A percentile compares a stretch with the other conserved stretches of the same genome.
Conservation (phyloP, 768 basidiomycete genomes). For the Boletus subparvulus region DNA sequence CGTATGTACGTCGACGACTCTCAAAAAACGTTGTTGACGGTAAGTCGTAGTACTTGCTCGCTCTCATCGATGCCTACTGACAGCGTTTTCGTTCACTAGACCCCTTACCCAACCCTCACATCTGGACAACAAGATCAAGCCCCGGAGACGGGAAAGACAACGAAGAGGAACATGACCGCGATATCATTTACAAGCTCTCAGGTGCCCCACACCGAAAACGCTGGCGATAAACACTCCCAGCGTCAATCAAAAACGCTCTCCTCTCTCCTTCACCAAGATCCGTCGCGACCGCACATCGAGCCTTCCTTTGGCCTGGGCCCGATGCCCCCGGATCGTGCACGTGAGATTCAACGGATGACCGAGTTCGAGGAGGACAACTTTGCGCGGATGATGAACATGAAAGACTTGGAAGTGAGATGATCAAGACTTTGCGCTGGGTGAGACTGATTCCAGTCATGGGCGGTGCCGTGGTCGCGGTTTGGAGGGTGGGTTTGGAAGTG, state of each 20-base stretch:
- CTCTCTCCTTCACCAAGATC: conserved; percentile 50
- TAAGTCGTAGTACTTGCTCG: background rate
- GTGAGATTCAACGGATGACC: conserved; percentile 74
- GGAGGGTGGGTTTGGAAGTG: too few relatives aligned
- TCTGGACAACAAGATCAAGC: conserved; percentile 44
- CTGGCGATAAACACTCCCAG: conserved; percentile 44
- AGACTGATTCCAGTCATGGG: too few relatives aligned
- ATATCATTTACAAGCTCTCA: conserved; percentile 82
- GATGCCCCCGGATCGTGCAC: conserved; percentile 65
- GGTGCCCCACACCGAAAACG: conserved; percentile 74
- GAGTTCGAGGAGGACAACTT: conserved; percentile 96
- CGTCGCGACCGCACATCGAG: conserved; percentile 65
- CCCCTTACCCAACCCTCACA: conserved; percentile 89
- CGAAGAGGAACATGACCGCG: conserved; percentile 25
- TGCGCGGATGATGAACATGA: conserved; percentile 89
- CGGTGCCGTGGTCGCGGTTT: too few relatives aligned
- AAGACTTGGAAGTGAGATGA: conserved; percentile 80
- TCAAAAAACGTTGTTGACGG: too few relatives aligned
- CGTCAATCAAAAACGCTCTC: conserved; percentile 62
- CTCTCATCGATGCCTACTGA: background rate
- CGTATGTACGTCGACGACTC: too few relatives aligned
- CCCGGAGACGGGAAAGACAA: conserved; percentile 29
- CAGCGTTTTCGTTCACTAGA: conserved; percentile 17
- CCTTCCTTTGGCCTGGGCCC: conserved; percentile 71
- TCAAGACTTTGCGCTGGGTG: conserved; percentile 84